Base-by-base conservation (phyloP, 108 stramenopile species). In the Chaetoceros tenuissimus region DNA sequence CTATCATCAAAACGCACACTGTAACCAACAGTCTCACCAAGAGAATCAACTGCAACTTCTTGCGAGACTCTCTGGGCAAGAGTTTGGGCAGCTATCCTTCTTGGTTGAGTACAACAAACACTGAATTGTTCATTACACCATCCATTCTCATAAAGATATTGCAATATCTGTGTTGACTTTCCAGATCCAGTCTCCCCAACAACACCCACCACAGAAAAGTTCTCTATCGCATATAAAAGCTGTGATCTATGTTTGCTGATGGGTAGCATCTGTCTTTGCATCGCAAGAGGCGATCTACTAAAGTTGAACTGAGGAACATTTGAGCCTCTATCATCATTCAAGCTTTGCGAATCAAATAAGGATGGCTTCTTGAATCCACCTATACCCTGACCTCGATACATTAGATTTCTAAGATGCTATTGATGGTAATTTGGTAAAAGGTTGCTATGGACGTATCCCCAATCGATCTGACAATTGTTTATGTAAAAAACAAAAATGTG, bases 151-250 rank as follows among this genome's bases (percentile, higher is more conserved):
- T 63, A 73, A 29, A 98, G 66, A 58, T 80, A 98, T 63, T 92
- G 94, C 7, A 96, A 97, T 26, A 98, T 60, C 63, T 97, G 96
- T 0, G 99, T 99, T 22, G 69, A 77, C 63, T 99, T 99, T 13
- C 97, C 99, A 46, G 70, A 78, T 48, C 94, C 94, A 1, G 98
- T 97, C 68, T 95, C 98, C 24, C 98, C 98, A 2, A 97, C 95
- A 25, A 99, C 67, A 1, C 97, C 79, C 0, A 96, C 57, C 1
- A 95, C 89, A 1, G 74, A 72, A 69, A 76, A 72, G 8, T 71
- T 57, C 51, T 89, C 90, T 54, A 94, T 59, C 0, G 79, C 60
- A 59, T 84, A 82, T 8, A 94, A 72, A 64, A 94, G 79, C 65
- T 85, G 85, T 7, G 66, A 54, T 24, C 77, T 75, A 60, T 94